Percentiles rank a stretch among this genome's conserved stretches.
Evolutionary conservation across 164 flowering plant genomes (phyloP).

Genomic region (Saururus chinensis): DNA sequence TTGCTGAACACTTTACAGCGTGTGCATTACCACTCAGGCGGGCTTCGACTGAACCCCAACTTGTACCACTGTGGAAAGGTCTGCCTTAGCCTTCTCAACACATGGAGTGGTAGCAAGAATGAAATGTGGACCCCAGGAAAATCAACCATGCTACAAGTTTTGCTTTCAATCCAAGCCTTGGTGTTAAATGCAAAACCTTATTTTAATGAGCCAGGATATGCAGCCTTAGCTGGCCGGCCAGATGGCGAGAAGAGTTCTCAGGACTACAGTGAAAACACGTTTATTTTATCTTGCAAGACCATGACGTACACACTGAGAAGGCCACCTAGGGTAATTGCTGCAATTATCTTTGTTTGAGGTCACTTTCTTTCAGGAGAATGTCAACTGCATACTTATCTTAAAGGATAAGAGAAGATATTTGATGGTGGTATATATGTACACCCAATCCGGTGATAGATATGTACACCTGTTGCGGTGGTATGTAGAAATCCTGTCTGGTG

Average conservation of each 20-base stretch:
- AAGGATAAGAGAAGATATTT: too few relatives aligned
- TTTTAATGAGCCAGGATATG: constrained; percentile 84
- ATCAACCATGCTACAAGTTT: constrained; percentile 77
- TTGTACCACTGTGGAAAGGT: constrained; percentile 74
- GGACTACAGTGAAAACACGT: constrained; percentile 57
- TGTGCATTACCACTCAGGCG: constrained; percentile 70
- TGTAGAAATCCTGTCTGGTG: background rate
- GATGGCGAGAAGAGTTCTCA: constrained; percentile 39
- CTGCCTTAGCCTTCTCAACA: constrained; percentile 87
- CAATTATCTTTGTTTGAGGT: background rate
- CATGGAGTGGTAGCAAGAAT: constrained; percentile 54
- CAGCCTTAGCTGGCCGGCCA: constrained; percentile 17
- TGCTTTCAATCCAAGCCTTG: constrained; percentile 83
- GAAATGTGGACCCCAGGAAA: constrained; percentile 67
- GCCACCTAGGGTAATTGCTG: constrained; percentile 62
- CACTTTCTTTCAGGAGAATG: too few relatives aligned
- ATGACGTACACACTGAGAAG: constrained; percentile 55
- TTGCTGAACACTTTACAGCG: constrained; percentile 22
- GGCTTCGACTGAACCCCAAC: constrained; percentile 83
- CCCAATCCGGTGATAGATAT: too few relatives aligned
- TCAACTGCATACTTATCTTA: background rate
- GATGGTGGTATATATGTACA: too few relatives aligned
- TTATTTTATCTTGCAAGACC: constrained; percentile 50
- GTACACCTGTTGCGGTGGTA: too few relatives aligned
- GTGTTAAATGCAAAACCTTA: constrained; percentile 78